Evolutionary conservation across 2,329 filamentous ascomycete species (phyloP).

Genomic region (Thielaviopsis punctulata): DNA sequence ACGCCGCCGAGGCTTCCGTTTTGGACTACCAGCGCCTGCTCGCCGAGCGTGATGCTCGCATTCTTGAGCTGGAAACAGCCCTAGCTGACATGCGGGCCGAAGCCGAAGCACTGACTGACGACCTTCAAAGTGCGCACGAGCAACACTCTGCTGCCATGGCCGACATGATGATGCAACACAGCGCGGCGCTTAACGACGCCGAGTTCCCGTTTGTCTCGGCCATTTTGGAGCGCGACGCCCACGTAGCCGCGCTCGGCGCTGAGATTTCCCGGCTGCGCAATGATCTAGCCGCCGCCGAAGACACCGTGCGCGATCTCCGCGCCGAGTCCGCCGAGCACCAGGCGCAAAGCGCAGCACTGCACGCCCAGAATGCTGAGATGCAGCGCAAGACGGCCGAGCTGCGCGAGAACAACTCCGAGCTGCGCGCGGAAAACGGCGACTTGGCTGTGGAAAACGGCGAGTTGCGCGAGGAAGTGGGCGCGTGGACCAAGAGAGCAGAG

Average conservation of each 20-base stretch:
- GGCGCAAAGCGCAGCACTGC: too few relatives aligned
- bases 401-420: too few relatives aligned
- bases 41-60: constrained; percentile 21
- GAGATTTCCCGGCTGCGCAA: constrained; percentile 6
- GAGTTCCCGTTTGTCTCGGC: not conserved
- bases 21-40: constrained; percentile 21
- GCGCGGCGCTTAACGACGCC: not conserved
- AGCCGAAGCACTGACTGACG: constrained; percentile 21
- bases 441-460: not conserved
- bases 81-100: constrained; percentile 25
- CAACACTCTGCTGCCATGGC: constrained; percentile 19
- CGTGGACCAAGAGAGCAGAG: not conserved
- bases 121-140: constrained; percentile 24
- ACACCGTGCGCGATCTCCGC: constrained; percentile 2
- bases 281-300: constrained; percentile 4
- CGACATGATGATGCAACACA: not conserved
- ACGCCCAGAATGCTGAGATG: too few relatives aligned
- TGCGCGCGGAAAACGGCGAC: constrained; percentile 12
- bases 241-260: constrained; percentile 3
- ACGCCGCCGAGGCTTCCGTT: constrained; percentile 20
- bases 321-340: too few relatives aligned
- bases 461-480: constrained; percentile 3
- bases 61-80: constrained; percentile 27
- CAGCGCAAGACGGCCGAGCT: too few relatives aligned
- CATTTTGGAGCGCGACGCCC: constrained; percentile 5